Percentiles rank a stretch among this genome's conserved stretches.
phyloP scores from a whole-genome alignment of 2,329 filamentous ascomycete species.

The Verticillium klebahnii region DNA sequence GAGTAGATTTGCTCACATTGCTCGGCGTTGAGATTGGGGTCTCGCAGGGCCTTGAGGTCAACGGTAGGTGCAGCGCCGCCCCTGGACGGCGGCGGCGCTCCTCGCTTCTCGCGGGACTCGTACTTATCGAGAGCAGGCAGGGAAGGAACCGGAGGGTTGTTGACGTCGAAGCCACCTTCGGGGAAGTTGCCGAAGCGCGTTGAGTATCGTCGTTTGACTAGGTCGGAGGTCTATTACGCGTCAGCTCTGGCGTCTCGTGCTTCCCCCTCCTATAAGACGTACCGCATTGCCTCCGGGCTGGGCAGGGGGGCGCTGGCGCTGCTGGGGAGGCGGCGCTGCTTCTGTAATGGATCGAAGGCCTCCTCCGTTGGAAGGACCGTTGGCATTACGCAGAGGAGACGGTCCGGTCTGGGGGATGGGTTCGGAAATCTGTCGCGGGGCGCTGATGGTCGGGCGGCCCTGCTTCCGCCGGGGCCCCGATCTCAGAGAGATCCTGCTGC shows the following conservation, averaged over 20 bases:
- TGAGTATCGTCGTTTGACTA: conserved; percentile 93
- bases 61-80: conserved; percentile 57
- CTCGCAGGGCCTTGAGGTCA: conserved; percentile 72
- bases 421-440: conserved; percentile 58
- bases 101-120: conserved; percentile 41
- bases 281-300: conserved; percentile 51
- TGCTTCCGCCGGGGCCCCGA: conserved; percentile 48
- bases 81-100: conserved; percentile 50
- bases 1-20: conserved; percentile 53
- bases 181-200: conserved; percentile 81
- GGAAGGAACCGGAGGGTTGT: conserved; percentile 68
- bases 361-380: conserved; percentile 11
- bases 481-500: conserved; percentile 49
- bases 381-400: conserved; percentile 16
- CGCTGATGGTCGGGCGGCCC: conserved; percentile 56
- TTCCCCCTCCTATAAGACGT: conserved; percentile 10
- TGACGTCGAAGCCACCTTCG: conserved; percentile 58
- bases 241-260: conserved; percentile 15
- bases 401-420: conserved; percentile 48
- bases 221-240: conserved; percentile 58
- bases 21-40: conserved; percentile 74
- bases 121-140: conserved; percentile 59
- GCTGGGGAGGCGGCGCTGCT: conserved; percentile 7
- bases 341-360: conserved; percentile 9
- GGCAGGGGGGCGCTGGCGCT: conserved; percentile 33